phyloP scores from a whole-genome alignment of 208 protist species.

The Trypanosoma congolense region DNA sequence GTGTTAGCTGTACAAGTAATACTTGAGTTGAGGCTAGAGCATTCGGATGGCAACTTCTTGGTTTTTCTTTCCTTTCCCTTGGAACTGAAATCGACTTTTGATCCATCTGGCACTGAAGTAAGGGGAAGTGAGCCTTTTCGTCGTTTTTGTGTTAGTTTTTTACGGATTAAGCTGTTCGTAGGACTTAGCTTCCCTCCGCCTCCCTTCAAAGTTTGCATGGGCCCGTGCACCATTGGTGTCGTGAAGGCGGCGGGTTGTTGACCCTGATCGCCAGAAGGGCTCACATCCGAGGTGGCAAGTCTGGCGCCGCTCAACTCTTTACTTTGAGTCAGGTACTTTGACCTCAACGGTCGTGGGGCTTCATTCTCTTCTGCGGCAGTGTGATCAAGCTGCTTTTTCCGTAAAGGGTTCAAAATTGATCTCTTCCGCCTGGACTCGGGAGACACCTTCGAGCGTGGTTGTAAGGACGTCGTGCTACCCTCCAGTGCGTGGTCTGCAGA shows the following conservation, averaged over 20 bases:
- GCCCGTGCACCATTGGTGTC: neutral
- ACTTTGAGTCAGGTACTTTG: neutral
- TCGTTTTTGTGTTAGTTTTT: neutral
- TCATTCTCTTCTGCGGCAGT: neutral
- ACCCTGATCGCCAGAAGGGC: neutral
- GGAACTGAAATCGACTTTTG: neutral
- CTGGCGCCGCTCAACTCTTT: neutral
- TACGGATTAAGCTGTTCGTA: neutral
- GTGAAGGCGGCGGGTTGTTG: neutral
- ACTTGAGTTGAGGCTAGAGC: constrained; percentile 54
- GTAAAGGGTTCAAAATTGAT: neutral
- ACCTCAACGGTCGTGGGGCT: neutral
- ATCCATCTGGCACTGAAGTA: neutral
- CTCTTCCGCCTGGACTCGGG: neutral
- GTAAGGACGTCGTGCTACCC: neutral
- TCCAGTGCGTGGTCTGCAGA: neutral
- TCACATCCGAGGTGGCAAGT: neutral
- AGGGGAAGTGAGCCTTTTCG: neutral
- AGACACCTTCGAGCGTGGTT: neutral
- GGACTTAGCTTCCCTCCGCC: neutral
- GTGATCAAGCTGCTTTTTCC: neutral
- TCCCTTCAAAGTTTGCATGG: neutral
- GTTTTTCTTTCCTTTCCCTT: neutral
- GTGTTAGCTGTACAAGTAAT: constrained; percentile 31
- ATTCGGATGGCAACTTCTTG: constrained; percentile 14